Conservation (phyloP, 2,329 filamentous ascomycete species). For the Colletotrichum zoysiae region DNA sequence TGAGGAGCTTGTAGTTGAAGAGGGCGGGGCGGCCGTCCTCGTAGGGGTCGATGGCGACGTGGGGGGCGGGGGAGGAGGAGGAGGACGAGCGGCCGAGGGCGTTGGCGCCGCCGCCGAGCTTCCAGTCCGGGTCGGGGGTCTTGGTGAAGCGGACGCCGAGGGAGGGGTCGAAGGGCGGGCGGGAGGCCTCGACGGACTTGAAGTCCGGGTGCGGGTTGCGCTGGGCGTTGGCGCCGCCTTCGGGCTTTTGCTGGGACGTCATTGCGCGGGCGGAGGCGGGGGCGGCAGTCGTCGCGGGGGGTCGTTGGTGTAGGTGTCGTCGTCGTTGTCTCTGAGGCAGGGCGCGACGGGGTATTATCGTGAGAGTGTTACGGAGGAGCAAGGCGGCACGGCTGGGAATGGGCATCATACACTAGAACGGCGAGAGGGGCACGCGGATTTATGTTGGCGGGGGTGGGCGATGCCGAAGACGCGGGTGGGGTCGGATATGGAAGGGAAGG, state of each 20-base stretch:
- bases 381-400: not conserved
- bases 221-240: constrained; percentile 49
- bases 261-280: constrained; percentile 15
- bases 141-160: constrained; percentile 69
- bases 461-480: constrained; percentile 10
- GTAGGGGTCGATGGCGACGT: constrained; percentile 86
- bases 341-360: constrained; percentile 18
- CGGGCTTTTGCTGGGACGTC: constrained; percentile 20
- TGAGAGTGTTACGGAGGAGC: constrained; percentile 19
- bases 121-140: constrained; percentile 75
- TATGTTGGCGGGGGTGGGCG: constrained; percentile 18
- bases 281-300: not conserved
- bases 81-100: constrained; percentile 64
- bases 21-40: constrained; percentile 73
- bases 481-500: not conserved
- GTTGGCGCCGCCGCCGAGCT: constrained; percentile 75
- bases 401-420: constrained; percentile 5
- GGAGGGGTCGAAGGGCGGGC: constrained; percentile 69
- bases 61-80: constrained; percentile 74
- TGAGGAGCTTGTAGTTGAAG: constrained; percentile 93
- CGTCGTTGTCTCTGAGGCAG: not conserved
- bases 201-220: constrained; percentile 82
- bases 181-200: constrained; percentile 75
- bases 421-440: not conserved
- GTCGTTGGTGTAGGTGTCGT: not conserved